Evolutionary conservation across 306 rosid genomes (phyloP).

Genomic region (Rosa rugosa): DNA sequence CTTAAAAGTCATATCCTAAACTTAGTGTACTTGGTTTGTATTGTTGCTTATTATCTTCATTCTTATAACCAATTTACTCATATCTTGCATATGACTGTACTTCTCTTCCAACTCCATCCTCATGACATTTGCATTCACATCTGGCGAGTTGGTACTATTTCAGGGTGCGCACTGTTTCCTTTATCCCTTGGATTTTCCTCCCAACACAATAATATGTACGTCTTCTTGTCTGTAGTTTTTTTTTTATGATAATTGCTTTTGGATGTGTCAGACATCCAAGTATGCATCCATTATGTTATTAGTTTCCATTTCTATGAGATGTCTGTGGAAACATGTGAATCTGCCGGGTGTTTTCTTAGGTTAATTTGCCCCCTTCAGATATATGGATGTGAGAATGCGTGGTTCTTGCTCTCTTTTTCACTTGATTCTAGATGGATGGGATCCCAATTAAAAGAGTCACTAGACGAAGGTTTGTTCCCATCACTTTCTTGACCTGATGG

Average conservation of each 20-base stretch:
- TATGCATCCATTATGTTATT: neutral
- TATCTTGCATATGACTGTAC: neutral
- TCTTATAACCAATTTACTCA: neutral
- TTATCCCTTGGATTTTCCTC: neutral
- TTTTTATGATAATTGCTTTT: neutral
- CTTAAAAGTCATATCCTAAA: neutral
- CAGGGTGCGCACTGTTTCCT: neutral
- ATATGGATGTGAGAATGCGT: neutral
- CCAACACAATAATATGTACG: neutral
- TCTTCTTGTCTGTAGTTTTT: neutral
- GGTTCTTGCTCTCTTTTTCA: neutral
- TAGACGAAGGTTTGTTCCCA: conserved; percentile 41
- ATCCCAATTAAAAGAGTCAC: conserved; percentile 70
- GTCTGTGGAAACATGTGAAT: neutral
- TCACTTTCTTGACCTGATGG: conserved; percentile 48
- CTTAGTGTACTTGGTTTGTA: neutral
- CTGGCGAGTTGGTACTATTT: neutral
- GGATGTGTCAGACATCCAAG: neutral
- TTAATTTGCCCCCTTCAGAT: neutral
- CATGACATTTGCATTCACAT: neutral
- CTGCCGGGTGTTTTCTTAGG: neutral
- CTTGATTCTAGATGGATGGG: conserved; percentile 30
- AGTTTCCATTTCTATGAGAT: neutral
- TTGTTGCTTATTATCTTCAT: neutral
- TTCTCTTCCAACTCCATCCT: neutral